A percentile compares a stretch with the other conserved stretches of the same genome.
These are phyloP conservation scores for Phytophthora citricola DNA, from an alignment of 352 stramenopile species.

Conservation along the genomic window DNA sequence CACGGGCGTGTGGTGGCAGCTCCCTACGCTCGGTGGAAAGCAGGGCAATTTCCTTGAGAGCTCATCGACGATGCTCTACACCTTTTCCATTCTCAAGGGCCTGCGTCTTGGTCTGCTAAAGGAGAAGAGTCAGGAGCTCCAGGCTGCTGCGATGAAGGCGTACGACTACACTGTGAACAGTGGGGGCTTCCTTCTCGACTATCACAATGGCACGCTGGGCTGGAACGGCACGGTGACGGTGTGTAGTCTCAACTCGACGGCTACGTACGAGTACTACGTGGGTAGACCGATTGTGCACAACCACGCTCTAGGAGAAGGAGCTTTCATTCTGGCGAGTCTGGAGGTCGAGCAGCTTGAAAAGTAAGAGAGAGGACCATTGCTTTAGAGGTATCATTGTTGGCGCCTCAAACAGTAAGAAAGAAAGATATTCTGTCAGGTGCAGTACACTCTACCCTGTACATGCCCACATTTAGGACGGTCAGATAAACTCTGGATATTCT, in stretches of 20 bases:
- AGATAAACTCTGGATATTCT: too few relatives aligned
- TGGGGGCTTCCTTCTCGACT: slow-evolving; percentile 25
- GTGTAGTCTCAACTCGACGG: slow-evolving; percentile 38
- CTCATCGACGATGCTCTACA: slow-evolving; percentile 41
- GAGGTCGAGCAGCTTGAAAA: slow-evolving; percentile 29
- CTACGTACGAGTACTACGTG: slow-evolving; percentile 39
- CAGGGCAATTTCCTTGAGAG: slow-evolving; percentile 40
- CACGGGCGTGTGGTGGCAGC: slow-evolving; percentile 37
- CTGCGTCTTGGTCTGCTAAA: slow-evolving; percentile 36
- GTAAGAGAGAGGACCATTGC: neutral
- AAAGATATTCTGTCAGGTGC: too few relatives aligned
- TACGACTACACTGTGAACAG: slow-evolving; percentile 33
- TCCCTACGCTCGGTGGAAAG: slow-evolving; percentile 29
- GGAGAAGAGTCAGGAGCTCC: slow-evolving; percentile 12
- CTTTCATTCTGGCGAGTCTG: slow-evolving; percentile 32
- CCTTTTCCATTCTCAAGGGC: slow-evolving; percentile 40
- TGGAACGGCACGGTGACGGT: slow-evolving; percentile 38
- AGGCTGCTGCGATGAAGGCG: slow-evolving; percentile 18
- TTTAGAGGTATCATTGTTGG: too few relatives aligned
- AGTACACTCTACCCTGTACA: too few relatives aligned
- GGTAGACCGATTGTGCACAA: slow-evolving; percentile 29
- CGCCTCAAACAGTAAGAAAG: too few relatives aligned
- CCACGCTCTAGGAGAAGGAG: slow-evolving; percentile 29
- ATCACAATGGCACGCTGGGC: slow-evolving; percentile 24
- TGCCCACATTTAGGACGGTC: too few relatives aligned